Conservation (phyloP, 2,329 filamentous ascomycete genomes). For the Curvularia hawaiiensis region DNA sequence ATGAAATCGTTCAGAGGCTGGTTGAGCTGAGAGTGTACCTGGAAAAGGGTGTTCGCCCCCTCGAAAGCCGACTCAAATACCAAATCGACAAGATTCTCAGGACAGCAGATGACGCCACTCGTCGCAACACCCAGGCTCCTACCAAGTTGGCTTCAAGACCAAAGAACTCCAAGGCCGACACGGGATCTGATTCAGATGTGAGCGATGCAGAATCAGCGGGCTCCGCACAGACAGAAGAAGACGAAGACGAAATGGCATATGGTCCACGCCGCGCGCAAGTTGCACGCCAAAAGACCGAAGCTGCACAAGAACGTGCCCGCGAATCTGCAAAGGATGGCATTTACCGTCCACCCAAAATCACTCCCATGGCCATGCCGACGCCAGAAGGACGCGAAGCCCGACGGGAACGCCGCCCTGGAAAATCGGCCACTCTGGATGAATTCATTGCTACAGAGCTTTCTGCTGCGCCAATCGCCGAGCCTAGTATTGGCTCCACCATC, state of each 20-base stretch:
- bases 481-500: slow-evolving; percentile 92
- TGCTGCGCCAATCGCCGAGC: slow-evolving; percentile 77
- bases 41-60: slow-evolving; percentile 86
- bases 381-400: slow-evolving; percentile 66
- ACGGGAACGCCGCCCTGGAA: slow-evolving; percentile 65
- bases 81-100: slow-evolving; percentile 95
- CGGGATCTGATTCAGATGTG: slow-evolving; percentile 50
- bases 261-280: slow-evolving; percentile 64
- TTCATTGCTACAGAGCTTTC: slow-evolving; percentile 88
- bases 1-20: slow-evolving; percentile 81
- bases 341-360: slow-evolving; percentile 88
- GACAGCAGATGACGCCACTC: slow-evolving; percentile 73
- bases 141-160: slow-evolving; percentile 22
- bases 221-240: slow-evolving; percentile 37
- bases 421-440: slow-evolving; percentile 88
- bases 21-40: slow-evolving; percentile 89
- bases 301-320: slow-evolving; percentile 24
- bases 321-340: slow-evolving; percentile 64
- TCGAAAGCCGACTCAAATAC: slow-evolving; percentile 90
- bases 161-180: slow-evolving; percentile 45
- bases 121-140: slow-evolving; percentile 35
- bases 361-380: slow-evolving; percentile 81
- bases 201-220: slow-evolving; percentile 43
- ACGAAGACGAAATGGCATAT: slow-evolving; percentile 65
- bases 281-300: slow-evolving; percentile 33